Evolutionary conservation across 345 rosid species (phyloP).

Genomic region (Iberis pinnata): DNA sequence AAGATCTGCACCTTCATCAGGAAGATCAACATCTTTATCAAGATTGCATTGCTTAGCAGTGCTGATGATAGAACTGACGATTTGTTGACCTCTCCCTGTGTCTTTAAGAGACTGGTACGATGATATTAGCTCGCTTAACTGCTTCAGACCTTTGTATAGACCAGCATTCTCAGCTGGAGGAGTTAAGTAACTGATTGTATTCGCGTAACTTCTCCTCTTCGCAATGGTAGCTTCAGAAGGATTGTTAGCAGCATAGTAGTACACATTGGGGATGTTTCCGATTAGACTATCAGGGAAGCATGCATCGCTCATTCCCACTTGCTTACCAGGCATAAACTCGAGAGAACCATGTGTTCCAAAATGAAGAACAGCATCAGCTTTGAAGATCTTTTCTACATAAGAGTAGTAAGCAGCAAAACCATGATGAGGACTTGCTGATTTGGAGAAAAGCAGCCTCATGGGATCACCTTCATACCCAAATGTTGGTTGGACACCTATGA

Average conservation of each 20-base stretch:
- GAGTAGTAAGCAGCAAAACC: slow-evolving; percentile 98
- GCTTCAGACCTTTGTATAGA: slow-evolving; percentile 97
- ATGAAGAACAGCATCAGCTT: slow-evolving; percentile 95
- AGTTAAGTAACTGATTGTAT: slow-evolving; percentile 90
- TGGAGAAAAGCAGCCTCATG: slow-evolving; percentile 91
- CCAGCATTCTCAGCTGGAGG: slow-evolving; percentile 99
- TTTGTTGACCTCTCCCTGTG: slow-evolving; percentile 83
- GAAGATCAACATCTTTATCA: slow-evolving; percentile 85
- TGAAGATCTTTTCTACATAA: slow-evolving; percentile 85
- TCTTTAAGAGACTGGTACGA: slow-evolving; percentile 97
- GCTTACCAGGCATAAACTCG: slow-evolving; percentile 99
- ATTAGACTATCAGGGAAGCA: slow-evolving; percentile 95
- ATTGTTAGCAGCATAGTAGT: slow-evolving; percentile 93
- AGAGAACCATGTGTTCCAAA: slow-evolving; percentile 98
- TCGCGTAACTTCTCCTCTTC: slow-evolving; percentile 94
- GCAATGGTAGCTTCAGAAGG: slow-evolving; percentile 99
- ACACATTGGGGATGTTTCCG: slow-evolving; percentile 92
- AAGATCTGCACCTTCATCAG: slow-evolving; percentile 70
- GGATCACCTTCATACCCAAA: slow-evolving; percentile 99
- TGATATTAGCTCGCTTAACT: slow-evolving; percentile 85
- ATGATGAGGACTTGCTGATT: slow-evolving; percentile 95
- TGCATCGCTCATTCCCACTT: slow-evolving; percentile 98
- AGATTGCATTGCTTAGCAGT: slow-evolving; percentile 97
- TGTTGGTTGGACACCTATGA: slow-evolving; percentile 97
- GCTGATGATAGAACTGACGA: slow-evolving; percentile 88